A percentile compares a stretch with the other conserved stretches of the same genome.
Conservation (phyloP, 2,329 filamentous ascomycete species). For the Cladosporium sp. region DNA sequence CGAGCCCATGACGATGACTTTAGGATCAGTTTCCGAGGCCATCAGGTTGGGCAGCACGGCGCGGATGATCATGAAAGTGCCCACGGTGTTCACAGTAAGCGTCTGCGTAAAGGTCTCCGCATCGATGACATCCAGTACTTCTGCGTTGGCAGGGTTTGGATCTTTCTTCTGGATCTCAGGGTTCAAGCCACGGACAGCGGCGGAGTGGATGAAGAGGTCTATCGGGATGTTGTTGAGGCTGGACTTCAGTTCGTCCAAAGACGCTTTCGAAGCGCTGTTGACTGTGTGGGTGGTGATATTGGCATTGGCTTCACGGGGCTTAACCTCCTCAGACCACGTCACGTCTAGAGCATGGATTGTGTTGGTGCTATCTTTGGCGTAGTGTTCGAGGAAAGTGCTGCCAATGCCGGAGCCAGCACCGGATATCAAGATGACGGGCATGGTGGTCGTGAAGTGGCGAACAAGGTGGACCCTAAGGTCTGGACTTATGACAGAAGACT, state of each 20-base stretch:
- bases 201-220: constrained; percentile 11
- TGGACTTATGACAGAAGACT: neutral
- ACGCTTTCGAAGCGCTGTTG: neutral
- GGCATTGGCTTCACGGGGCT: neutral
- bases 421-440: constrained; percentile 9
- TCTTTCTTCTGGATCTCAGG: constrained; percentile 6
- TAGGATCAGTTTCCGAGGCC: neutral
- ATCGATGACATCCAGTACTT: constrained; percentile 7
- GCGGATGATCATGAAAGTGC: constrained; percentile 11
- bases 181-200: constrained; percentile 4
- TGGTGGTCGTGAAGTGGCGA: neutral
- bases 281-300: constrained; percentile 5
- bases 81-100: constrained; percentile 4
- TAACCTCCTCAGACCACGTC: constrained; percentile 3
- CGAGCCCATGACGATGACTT: constrained; percentile 10
- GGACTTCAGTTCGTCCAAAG: neutral
- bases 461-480: neutral
- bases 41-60: constrained; percentile 7
- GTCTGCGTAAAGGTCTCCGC: constrained; percentile 7
- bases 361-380: constrained; percentile 6
- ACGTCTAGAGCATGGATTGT: constrained; percentile 8
- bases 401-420: constrained; percentile 11
- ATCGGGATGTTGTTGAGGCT: constrained; percentile 1
- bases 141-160: constrained; percentile 2
- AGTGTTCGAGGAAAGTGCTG: constrained; percentile 10